Conservation (phyloP, 768 basidiomycete genomes). For the Russula compacta region DNA sequence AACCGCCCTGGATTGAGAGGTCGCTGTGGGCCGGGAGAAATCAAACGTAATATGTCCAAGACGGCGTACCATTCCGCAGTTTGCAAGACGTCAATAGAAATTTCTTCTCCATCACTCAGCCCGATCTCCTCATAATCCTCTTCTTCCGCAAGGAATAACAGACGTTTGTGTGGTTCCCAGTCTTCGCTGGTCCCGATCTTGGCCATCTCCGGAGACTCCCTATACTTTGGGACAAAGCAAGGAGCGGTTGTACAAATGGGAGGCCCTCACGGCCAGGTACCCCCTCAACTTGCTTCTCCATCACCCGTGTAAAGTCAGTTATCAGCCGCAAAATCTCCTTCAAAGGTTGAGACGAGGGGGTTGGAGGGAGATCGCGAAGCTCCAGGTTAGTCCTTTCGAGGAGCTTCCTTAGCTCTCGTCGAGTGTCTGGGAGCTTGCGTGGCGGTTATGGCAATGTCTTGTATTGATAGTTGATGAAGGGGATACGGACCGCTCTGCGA, state of each 20-base stretch:
- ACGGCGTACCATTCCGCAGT: constrained; percentile 38
- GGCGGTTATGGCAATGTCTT: not conserved
- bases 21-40: not conserved
- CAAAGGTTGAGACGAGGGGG: constrained; percentile 47
- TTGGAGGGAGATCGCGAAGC: constrained; percentile 34
- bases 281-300: not conserved
- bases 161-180: not conserved
- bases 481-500: constrained; percentile 43
- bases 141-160: constrained; percentile 22
- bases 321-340: constrained; percentile 45
- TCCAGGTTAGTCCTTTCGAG: constrained; percentile 33
- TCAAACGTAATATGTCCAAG: not conserved
- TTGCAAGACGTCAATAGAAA: constrained; percentile 44
- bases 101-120: constrained; percentile 17
- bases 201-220: not conserved
- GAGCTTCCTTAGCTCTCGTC: constrained; percentile 43
- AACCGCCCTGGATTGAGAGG: constrained; percentile 39
- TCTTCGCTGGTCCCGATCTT: no score
- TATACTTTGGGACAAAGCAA: constrained; percentile 4
- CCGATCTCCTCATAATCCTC: constrained; percentile 5
- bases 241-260: not conserved
- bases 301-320: constrained; percentile 30
- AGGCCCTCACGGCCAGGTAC: not conserved
- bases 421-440: constrained; percentile 51
- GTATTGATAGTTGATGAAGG: not conserved